These are phyloP conservation scores for Colletotrichum sidae DNA, from an alignment of 2,329 filamentous ascomycete species.

Conservation along the genomic window DNA sequence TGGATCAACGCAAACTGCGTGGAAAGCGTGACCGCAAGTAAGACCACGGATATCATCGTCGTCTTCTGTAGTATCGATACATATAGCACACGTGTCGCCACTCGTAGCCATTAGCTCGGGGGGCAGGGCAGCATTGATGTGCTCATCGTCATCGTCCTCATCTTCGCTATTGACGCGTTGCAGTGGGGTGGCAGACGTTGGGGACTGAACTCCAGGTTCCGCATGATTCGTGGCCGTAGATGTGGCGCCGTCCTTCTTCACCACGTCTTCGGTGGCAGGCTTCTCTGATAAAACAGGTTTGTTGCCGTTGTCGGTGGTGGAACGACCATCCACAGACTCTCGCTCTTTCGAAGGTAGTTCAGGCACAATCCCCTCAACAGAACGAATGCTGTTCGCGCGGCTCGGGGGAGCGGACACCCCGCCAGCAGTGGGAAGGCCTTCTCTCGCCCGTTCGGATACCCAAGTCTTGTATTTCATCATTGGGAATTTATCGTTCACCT, in stretches of 20 bases:
- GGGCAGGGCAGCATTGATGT: conserved; percentile 84
- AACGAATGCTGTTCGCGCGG: conserved; percentile 78
- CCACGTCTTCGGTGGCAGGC: conserved; percentile 6
- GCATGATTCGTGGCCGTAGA: conserved; percentile 9
- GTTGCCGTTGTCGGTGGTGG: conserved; percentile 20
- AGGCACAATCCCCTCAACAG: conserved; percentile 68
- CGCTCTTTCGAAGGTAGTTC: conserved; percentile 52
- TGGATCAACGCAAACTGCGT: conserved; percentile 93
- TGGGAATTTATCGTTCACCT: conserved; percentile 97
- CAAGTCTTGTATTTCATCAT: conserved; percentile 97
- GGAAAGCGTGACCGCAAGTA: conserved; percentile 97
- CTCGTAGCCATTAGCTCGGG: conserved; percentile 84
- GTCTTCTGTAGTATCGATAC: conserved; percentile 92
- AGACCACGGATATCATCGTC: conserved; percentile 95
- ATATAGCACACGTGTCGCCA: conserved; percentile 96
- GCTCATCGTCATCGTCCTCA: conserved; percentile 75
- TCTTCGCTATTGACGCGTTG: conserved; percentile 62
- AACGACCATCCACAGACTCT: conserved; percentile 53
- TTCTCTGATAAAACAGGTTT: conserved; percentile 29
- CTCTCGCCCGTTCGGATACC: conserved; percentile 84
- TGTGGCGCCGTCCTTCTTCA: conserved; percentile 28
- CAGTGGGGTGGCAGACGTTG: conserved; percentile 43
- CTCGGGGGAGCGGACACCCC: conserved; percentile 83
- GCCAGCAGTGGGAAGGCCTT: conserved; percentile 85
- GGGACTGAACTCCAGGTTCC: conserved; percentile 11